A percentile compares a stretch with the other conserved stretches of the same genome.
These are phyloP conservation scores for Coemansia sp. DNA, from an alignment of 192 early-diverging fungal genomes.

Conservation along the genomic window DNA sequence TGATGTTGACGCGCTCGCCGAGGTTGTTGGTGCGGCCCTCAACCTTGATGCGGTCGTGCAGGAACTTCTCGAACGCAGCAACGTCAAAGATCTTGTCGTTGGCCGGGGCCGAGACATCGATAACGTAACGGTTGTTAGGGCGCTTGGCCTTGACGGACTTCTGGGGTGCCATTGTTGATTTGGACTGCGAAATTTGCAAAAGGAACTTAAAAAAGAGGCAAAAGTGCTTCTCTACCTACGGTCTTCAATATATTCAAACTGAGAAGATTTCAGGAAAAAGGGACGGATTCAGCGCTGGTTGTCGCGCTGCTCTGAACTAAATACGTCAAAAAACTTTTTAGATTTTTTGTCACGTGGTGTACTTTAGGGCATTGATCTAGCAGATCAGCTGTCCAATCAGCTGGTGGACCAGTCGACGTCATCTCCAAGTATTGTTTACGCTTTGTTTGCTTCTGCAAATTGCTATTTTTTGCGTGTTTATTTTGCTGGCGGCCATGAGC, in stretches of 20 bases:
- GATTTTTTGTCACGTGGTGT: neutral
- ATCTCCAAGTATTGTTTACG: neutral
- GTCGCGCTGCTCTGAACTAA: neutral
- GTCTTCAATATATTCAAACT: conserved; percentile 27
- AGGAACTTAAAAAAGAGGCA: conserved; percentile 3
- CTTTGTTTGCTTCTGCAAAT: conserved; percentile 1
- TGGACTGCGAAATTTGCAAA: conserved; percentile 2
- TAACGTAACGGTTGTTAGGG: conserved; percentile 77
- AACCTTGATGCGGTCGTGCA: conserved; percentile 98
- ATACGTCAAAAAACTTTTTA: neutral
- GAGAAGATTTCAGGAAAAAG: conserved; percentile 50
- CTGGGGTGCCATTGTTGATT: conserved; percentile 39
- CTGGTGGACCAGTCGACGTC: neutral
- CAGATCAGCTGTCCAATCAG: neutral
- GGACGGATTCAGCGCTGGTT: conserved; percentile 11
- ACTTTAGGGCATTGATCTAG: neutral
- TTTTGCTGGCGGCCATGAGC: neutral
- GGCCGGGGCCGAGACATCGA: conserved; percentile 91
- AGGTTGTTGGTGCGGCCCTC: conserved; percentile 95
- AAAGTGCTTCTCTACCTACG: conserved; percentile 51
- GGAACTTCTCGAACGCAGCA: conserved; percentile 97
- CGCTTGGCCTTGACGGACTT: conserved; percentile 58
- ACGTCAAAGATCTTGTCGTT: conserved; percentile 95
- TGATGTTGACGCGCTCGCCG: conserved; percentile 78
- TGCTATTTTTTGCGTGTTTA: neutral